A percentile compares a stretch with the other conserved stretches of the same genome.
Evolutionary conservation across 345 rosid genomes (phyloP).

Genomic region (Salix suchowensis): DNA sequence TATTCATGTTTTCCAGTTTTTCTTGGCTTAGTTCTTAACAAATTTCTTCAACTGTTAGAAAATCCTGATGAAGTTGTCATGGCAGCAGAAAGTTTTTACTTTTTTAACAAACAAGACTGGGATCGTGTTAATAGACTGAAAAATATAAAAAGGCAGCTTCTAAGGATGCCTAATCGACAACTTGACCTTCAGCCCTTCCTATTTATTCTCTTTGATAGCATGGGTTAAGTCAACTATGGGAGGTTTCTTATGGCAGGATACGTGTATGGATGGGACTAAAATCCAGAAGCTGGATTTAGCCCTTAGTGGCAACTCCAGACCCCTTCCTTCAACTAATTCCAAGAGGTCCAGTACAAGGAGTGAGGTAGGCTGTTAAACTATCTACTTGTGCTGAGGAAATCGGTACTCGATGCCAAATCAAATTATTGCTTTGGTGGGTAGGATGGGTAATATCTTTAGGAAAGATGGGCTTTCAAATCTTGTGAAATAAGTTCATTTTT

Average conservation of each 20-base stretch:
- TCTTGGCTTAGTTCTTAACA: background rate
- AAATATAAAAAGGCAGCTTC: background rate
- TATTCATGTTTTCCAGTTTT: background rate
- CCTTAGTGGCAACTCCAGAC: conserved; percentile 32
- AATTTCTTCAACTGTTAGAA: background rate
- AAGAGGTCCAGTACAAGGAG: conserved; percentile 57
- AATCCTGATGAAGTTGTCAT: background rate
- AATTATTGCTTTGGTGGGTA: background rate
- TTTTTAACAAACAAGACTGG: background rate
- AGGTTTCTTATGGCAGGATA: conserved; percentile 29
- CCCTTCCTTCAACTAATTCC: conserved; percentile 26
- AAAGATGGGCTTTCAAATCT: background rate
- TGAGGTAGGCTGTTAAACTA: conserved; percentile 49
- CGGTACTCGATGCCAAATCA: background rate
- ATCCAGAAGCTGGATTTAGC: conserved; percentile 37
- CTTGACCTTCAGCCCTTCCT: background rate
- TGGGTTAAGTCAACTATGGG: background rate
- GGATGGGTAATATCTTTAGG: background rate
- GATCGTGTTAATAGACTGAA: background rate
- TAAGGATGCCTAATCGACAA: background rate
- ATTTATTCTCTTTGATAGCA: background rate
- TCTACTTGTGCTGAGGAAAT: background rate
- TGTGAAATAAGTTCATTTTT: background rate
- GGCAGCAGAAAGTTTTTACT: background rate
- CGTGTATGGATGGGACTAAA: conserved; percentile 20